phyloP scores from a whole-genome alignment of 345 rosid species.

The Gossypium stocksii region DNA sequence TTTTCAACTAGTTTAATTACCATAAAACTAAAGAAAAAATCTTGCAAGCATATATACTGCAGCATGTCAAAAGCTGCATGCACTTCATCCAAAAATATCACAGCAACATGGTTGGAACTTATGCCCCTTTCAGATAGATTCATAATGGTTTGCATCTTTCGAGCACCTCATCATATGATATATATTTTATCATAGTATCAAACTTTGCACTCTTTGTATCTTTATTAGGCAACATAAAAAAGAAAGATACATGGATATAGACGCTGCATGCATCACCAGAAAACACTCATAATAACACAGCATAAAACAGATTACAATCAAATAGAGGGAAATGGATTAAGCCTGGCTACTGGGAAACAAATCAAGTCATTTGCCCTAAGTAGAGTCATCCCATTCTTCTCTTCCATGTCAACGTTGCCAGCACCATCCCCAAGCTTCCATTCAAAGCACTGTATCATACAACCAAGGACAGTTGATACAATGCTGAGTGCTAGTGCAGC shows the following conservation, averaged over 20 bases:
- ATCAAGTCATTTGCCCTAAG: constrained; percentile 52
- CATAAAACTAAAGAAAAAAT: too few species aligned
- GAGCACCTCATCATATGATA: not conserved
- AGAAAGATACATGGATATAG: not conserved
- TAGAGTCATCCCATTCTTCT: constrained; percentile 46
- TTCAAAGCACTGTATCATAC: constrained; percentile 31
- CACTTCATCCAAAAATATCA: too few species aligned
- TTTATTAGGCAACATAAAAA: not conserved
- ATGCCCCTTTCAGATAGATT: too few species aligned
- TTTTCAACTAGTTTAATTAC: too few species aligned
- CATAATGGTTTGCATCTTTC: not conserved
- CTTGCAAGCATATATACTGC: too few species aligned
- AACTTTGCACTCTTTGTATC: not conserved
- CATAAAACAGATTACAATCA: not conserved
- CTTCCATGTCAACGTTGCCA: constrained; percentile 48
- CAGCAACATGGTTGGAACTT: too few species aligned
- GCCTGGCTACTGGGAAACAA: constrained; percentile 46
- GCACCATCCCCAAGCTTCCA: constrained; percentile 20
- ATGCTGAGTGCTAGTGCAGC: constrained; percentile 21
- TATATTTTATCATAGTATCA: not conserved
- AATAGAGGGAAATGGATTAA: constrained; percentile 23
- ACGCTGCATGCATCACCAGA: not conserved
- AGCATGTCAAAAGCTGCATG: too few species aligned
- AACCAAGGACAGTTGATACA: constrained; percentile 24
- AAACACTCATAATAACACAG: not conserved